Evolutionary conservation across 805 yeast genomes (phyloP), one percentile per base, ranked within the genome.

Genomic region (Cyberlindnera euphorbiae): DNA sequence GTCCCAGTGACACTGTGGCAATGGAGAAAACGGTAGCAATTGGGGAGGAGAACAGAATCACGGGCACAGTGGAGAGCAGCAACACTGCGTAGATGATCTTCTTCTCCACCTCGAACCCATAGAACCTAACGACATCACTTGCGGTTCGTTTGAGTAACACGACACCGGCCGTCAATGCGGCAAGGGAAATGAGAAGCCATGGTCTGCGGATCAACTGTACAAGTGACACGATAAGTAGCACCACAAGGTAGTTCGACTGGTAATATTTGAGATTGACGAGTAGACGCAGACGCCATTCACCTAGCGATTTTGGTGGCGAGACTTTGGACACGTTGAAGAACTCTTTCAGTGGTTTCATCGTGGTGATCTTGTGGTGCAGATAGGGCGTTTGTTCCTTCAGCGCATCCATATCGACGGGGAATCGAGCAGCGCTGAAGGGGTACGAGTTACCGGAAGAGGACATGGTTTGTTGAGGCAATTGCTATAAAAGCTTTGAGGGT

Each of bases 231-330:
- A 48, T 7, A 1, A 42, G 13, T 4, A 38, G 29, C 12, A 50
- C 33, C 9, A 45, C 47, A 4, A 47, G 38, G 17, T 50, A 50
- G 30, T 50, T 50, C n/a, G 53, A 49, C 19, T 47, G 48, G 36
- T 45, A 50, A 38, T 44, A 49, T 28, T 28, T 36, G 12, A 47
- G n/a, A 27, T 50, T 50, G 6, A 35, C 36, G 4, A 33, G 2
- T 8, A 42, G 11, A 5, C 53, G 39, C 3, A 29, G 26, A 26
- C 43, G 45, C 32, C 40, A 32, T 8, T 49, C 53, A 1, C 17
- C 14, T 6, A 45, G 6, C 2, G 44, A 35, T 17, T 38, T 31
- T 3, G 52, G 52, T 5, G 27, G 17, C 2, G 35, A 33, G 6
- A 50, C 18, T 17, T 44, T 46, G 5, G 40, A 28, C 6, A 38